A percentile compares a stretch with the other conserved stretches of the same genome.
Conservation (phyloP, 192 early-diverging fungal genomes). For the Endogone sp. region DNA sequence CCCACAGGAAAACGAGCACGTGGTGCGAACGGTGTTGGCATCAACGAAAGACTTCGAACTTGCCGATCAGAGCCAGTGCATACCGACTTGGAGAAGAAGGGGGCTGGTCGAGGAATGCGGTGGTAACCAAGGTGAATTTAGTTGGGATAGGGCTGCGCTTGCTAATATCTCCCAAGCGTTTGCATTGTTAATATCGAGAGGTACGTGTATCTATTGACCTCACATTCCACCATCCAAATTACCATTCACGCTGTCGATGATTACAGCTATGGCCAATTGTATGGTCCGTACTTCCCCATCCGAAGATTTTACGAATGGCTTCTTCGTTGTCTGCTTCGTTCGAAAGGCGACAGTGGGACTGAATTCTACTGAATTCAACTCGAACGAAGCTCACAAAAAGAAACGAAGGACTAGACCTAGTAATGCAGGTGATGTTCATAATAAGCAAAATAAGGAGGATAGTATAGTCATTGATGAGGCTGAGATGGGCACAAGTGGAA, state of each 20-base stretch:
- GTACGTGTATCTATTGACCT: conserved; percentile 32
- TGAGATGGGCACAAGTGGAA: background rate
- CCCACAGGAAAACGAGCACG: conserved; percentile 89
- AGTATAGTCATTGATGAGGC: background rate
- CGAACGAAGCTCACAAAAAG: background rate
- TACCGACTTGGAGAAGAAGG: conserved; percentile 79
- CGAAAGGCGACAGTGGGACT: conserved; percentile 37
- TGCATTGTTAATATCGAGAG: conserved; percentile 24
- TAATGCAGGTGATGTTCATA: background rate
- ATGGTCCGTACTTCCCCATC: conserved; percentile 76
- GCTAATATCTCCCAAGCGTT: conserved; percentile 11
- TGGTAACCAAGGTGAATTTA: conserved; percentile 32
- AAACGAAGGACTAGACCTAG: background rate
- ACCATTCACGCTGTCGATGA: conserved; percentile 4
- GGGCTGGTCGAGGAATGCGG: conserved; percentile 56
- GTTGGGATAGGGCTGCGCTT: background rate
- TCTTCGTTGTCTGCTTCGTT: conserved; percentile 95
- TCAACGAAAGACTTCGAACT: conserved; percentile 52
- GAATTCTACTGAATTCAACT: too few species aligned
- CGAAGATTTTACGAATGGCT: conserved; percentile 87
- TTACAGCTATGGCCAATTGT: conserved; percentile 47
- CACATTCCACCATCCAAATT: too few species aligned
- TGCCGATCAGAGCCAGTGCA: conserved; percentile 47
- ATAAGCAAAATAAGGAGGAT: background rate
- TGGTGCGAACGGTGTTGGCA: conserved; percentile 70